Percentiles rank a stretch among this genome's conserved stretches.
phyloP scores from a whole-genome alignment of 352 stramenopile genomes.

The Thalassiosira mediterranea region DNA sequence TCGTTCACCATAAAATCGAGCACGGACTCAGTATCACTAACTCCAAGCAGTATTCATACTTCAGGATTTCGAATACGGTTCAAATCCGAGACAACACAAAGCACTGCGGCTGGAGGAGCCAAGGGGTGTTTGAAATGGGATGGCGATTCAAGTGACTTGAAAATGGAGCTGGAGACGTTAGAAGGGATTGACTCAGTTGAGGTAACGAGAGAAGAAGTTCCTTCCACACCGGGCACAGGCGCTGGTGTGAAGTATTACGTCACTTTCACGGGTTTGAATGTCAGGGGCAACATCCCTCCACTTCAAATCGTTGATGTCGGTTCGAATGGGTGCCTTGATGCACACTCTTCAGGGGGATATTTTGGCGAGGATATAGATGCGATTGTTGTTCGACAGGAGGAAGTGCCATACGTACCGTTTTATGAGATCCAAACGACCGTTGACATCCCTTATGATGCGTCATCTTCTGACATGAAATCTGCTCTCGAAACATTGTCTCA shows the following conservation, averaged over 20 bases:
- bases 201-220: conserved; percentile 86
- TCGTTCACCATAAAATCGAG: conserved; percentile 55
- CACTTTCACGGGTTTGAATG: conserved; percentile 90
- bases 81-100: conserved; percentile 88
- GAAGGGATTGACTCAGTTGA: conserved; percentile 76
- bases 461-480: conserved; percentile 90
- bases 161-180: conserved; percentile 81
- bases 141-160: conserved; percentile 61
- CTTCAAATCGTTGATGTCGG: conserved; percentile 90
- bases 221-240: conserved; percentile 64
- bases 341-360: conserved; percentile 63
- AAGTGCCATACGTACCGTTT: conserved; percentile 83
- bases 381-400: conserved; percentile 40
- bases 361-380: conserved; percentile 65
- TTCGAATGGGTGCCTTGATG: conserved; percentile 89
- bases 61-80: conserved; percentile 92
- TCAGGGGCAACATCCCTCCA: conserved; percentile 88
- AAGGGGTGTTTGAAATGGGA: conserved; percentile 80
- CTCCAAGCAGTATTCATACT: conserved; percentile 48
- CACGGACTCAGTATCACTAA: conserved; percentile 48
- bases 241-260: conserved; percentile 89
- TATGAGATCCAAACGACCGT: conserved; percentile 91
- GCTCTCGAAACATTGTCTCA: conserved; percentile 90
- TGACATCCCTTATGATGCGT: conserved; percentile 90
- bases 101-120: conserved; percentile 80